Conservation (phyloP, 441 rosid genomes). For the Gossypium gossypioides region DNA sequence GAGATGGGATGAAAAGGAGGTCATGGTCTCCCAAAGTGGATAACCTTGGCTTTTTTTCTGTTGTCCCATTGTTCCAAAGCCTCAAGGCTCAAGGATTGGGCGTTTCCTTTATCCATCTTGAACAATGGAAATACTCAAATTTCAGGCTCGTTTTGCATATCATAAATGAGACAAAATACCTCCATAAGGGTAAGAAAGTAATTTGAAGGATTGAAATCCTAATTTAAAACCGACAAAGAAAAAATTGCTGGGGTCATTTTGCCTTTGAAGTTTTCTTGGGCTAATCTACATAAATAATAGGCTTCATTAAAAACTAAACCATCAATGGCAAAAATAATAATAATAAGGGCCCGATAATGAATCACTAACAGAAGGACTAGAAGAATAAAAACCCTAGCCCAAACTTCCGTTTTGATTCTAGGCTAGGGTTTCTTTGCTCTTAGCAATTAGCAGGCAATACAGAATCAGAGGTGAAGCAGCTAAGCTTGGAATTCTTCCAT, state of each 20-base stretch:
- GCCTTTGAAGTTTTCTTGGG: not conserved
- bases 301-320: not conserved
- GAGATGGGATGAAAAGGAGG: not conserved
- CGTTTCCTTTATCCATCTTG: not conserved
- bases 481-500: slow-evolving; percentile 12
- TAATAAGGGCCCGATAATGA: not conserved
- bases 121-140: not conserved
- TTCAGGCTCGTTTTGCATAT: not conserved
- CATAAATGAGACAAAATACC: not conserved
- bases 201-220: not conserved
- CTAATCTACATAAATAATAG: not conserved
- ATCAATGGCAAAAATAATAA: not conserved
- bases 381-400: not conserved
- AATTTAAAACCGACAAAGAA: not conserved
- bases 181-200: not conserved
- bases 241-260: not conserved
- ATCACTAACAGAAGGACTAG: not conserved
- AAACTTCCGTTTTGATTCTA: not conserved
- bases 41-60: not conserved
- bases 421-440: slow-evolving; percentile 24
- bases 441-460: not conserved
- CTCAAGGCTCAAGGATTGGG: not conserved
- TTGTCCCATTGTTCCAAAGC: not conserved
- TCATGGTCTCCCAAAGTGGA: not conserved
- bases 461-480: not conserved